Evolutionary conservation across 176 grass and related monocot species (phyloP).

Genomic region (Oryza glumipatula): DNA sequence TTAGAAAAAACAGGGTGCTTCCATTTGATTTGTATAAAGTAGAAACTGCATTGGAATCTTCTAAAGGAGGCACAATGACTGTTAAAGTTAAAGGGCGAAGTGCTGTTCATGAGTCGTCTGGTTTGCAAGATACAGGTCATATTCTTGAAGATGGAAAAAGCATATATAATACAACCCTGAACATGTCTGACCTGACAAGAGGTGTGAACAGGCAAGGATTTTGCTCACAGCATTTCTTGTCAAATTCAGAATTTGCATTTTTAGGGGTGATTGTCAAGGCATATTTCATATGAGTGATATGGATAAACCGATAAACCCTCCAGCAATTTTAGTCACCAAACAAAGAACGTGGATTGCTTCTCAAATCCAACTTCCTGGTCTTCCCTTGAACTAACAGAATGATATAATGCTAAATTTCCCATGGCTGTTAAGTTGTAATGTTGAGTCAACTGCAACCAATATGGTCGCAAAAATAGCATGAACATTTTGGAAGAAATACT

Average conservation of each 20-base stretch:
- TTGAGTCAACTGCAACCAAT: background rate
- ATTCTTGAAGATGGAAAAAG: constrained; percentile 90
- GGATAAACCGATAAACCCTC: constrained; percentile 19
- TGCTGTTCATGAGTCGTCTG: constrained; percentile 94
- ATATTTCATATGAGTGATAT: too few species aligned
- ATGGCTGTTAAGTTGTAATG: too few species aligned
- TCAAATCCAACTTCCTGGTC: too few species aligned
- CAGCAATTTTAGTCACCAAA: background rate
- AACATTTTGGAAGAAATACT: background rate
- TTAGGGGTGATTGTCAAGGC: too few species aligned
- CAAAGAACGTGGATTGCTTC: too few species aligned
- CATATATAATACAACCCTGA: constrained; percentile 95
- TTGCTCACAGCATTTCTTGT: constrained; percentile 15
- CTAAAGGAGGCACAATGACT: constrained; percentile 71
- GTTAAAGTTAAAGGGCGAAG: constrained; percentile 97
- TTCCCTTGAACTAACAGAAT: too few species aligned
- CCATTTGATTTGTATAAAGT: constrained; percentile 84
- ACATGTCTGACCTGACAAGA: constrained; percentile 92
- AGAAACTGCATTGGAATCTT: constrained; percentile 57
- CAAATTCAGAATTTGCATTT: constrained; percentile 2
- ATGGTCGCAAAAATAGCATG: background rate
- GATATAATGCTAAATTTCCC: too few species aligned
- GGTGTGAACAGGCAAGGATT: constrained; percentile 84
- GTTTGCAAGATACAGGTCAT: constrained; percentile 91
- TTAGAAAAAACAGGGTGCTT: constrained; percentile 72